phyloP scores from a whole-genome alignment of 2,329 filamentous ascomycete genomes.

The Trichoderma asperellum region DNA sequence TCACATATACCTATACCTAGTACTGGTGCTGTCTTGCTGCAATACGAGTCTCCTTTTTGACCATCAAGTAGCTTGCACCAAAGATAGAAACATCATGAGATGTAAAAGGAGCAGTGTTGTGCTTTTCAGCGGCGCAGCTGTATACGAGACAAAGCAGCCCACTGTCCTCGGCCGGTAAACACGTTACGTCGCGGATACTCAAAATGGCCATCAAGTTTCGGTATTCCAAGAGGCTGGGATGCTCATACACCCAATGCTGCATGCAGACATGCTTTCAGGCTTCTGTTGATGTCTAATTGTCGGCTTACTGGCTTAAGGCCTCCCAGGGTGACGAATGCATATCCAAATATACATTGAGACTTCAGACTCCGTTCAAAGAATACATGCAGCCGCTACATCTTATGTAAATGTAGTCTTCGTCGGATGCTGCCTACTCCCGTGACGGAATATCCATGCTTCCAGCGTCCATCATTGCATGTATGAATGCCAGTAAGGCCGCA shows the following conservation, averaged over 20 bases:
- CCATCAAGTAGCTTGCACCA: not conserved
- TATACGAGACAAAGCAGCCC: not conserved
- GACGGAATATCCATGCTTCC: conserved; percentile 7
- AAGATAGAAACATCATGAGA: not conserved
- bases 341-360: not conserved
- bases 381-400: not conserved
- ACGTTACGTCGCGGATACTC: not conserved
- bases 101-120: not conserved
- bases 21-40: not conserved
- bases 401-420: not conserved
- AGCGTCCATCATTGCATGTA: not conserved
- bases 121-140: not conserved
- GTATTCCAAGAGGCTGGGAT: not conserved
- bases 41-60: conserved; percentile 6
- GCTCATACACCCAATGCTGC: not conserved
- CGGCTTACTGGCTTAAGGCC: not conserved
- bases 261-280: not conserved
- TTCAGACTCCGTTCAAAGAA: not conserved
- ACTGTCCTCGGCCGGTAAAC: conserved; percentile 2
- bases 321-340: not conserved
- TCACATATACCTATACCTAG: too few relatives aligned
- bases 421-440: conserved; percentile 18
- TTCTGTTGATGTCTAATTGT: not conserved
- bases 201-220: not conserved
- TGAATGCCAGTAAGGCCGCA: conserved; percentile 13